phyloP scores from a whole-genome alignment of 768 basidiomycete species.

The Amanita brunnescens region DNA sequence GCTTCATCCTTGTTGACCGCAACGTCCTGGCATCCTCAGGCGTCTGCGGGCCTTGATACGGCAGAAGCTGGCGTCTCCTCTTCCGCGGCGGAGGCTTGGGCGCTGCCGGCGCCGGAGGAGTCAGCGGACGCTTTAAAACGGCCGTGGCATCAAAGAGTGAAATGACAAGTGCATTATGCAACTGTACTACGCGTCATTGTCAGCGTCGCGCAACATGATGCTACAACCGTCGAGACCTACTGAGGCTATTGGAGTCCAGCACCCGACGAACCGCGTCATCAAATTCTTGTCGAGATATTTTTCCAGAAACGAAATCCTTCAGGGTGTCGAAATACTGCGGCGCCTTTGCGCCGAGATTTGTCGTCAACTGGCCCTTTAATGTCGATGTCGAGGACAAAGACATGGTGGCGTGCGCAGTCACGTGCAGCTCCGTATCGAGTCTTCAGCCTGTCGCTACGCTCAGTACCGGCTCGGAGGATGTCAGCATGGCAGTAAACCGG shows the following conservation, averaged over 20 bases:
- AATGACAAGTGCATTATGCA: conserved; percentile 79
- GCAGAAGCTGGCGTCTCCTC: conserved; percentile 61
- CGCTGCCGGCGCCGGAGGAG: conserved; percentile 53
- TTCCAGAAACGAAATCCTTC: conserved; percentile 58
- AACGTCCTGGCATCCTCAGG: conserved; percentile 44
- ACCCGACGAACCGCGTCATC: conserved; percentile 59
- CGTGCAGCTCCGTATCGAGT: not conserved
- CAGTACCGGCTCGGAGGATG: not conserved
- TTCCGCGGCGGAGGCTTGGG: conserved; percentile 56
- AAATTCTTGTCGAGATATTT: conserved; percentile 66
- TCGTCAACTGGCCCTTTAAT: conserved; percentile 59
- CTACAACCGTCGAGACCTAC: conserved; percentile 13
- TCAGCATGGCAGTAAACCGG: conserved; percentile 21
- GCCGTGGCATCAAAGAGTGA: conserved; percentile 73
- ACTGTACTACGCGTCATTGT: conserved; percentile 40
- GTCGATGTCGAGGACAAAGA: conserved; percentile 69
- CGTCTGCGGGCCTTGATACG: conserved; percentile 60
- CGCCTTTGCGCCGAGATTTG: conserved; percentile 53
- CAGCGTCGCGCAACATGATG: conserved; percentile 1
- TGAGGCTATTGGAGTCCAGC: conserved; percentile 50
- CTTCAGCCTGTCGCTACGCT: too few relatives aligned
- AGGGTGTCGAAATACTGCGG: conserved; percentile 53
- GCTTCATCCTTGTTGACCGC: conserved; percentile 57
- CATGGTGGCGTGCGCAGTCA: conserved; percentile 31
- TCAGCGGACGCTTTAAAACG: conserved; percentile 56